Conservation (phyloP, 2,329 filamentous ascomycete genomes). For the Aspergillus proliferans region DNA sequence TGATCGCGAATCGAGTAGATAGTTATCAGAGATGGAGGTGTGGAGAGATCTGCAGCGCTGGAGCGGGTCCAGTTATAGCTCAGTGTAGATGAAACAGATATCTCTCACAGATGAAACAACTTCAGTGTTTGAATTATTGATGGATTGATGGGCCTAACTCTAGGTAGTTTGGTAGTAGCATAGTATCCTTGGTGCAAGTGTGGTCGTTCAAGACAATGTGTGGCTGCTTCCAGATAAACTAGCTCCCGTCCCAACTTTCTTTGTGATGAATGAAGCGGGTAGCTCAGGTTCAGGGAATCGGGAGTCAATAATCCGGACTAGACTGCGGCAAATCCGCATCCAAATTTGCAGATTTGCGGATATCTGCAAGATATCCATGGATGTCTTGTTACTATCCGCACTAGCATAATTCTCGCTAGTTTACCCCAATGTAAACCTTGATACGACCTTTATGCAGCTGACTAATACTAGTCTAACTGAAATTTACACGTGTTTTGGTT, state of each 20-base stretch:
- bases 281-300: too few relatives aligned
- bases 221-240: neutral
- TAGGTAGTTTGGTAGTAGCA: neutral
- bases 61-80: neutral
- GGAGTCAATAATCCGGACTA: too few relatives aligned
- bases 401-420: neutral
- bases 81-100: neutral
- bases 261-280: too few relatives aligned
- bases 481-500: neutral
- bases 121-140: neutral
- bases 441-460: slow-evolving; percentile 1
- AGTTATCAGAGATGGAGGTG: neutral
- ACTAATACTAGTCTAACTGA: neutral
- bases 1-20: neutral
- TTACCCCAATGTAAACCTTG: neutral
- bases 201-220: neutral
- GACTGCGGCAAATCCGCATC: too few relatives aligned
- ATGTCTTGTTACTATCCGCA: too few relatives aligned
- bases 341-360: too few relatives aligned
- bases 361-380: too few relatives aligned
- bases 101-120: neutral
- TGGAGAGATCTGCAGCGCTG: neutral
- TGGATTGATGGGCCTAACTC: neutral
- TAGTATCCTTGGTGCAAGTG: neutral
- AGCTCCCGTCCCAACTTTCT: neutral